A percentile compares a stretch with the other conserved stretches of the same genome.
phyloP scores from a whole-genome alignment of 345 rosid species.

The Melaleuca quinquenervia region DNA sequence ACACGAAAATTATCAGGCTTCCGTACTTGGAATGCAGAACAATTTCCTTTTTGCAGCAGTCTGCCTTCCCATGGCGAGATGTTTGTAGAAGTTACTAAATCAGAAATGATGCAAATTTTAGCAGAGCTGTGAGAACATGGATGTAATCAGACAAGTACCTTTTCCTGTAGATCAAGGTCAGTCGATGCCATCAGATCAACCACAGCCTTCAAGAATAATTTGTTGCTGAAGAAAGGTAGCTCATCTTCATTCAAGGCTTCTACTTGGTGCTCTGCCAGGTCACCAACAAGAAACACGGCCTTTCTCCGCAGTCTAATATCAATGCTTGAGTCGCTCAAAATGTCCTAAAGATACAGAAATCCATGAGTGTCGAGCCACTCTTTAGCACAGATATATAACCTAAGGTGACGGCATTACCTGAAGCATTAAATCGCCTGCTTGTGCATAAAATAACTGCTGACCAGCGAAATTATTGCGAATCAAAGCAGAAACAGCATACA shows the following conservation, averaged over 20 bases:
- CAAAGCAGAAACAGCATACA: constrained; percentile 81
- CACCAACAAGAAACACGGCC: constrained; percentile 70
- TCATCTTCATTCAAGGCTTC: constrained; percentile 37
- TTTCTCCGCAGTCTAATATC: constrained; percentile 65
- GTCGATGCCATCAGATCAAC: constrained; percentile 48
- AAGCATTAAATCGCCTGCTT: constrained; percentile 75
- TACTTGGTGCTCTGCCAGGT: constrained; percentile 52
- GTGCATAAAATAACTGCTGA: constrained; percentile 66
- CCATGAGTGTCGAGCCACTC: constrained; percentile 1
- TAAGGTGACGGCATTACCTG: constrained; percentile 35
- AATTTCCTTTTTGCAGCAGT: neutral
- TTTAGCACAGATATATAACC: neutral
- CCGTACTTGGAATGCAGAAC: neutral
- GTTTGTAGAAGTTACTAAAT: neutral
- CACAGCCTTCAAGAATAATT: constrained; percentile 55
- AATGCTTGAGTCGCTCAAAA: constrained; percentile 40
- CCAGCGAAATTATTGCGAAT: constrained; percentile 61
- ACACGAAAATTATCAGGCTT: neutral
- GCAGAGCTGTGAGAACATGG: neutral
- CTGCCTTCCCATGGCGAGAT: neutral
- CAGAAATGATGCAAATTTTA: neutral
- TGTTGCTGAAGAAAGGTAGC: constrained; percentile 41
- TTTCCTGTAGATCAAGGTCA: constrained; percentile 91
- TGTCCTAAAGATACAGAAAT: constrained; percentile 31
- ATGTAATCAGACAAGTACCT: constrained; percentile 27